Conservation (phyloP, 2,329 filamentous ascomycete species). For the Beauveria sp. region DNA sequence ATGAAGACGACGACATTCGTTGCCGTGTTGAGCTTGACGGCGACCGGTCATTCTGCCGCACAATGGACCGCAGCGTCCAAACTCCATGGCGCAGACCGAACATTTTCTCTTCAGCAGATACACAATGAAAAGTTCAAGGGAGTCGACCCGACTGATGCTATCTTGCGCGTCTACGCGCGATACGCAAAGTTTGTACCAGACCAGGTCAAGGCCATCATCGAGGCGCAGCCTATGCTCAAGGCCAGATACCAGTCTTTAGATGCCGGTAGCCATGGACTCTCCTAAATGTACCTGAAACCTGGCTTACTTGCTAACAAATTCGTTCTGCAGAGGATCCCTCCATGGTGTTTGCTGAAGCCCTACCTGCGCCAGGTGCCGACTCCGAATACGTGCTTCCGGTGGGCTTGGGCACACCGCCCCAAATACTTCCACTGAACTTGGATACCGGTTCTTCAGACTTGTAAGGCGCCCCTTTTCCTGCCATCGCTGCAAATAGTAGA, state of each 20-base stretch:
- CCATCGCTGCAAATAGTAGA: no score
- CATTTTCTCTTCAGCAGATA: conserved; percentile 25
- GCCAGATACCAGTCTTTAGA: conserved; percentile 15
- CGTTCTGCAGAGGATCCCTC: conserved; percentile 18
- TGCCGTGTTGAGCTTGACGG: neutral
- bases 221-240: conserved; percentile 18
- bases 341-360: conserved; percentile 23
- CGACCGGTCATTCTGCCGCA: neutral
- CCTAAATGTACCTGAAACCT: neutral
- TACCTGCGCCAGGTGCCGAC: conserved; percentile 28
- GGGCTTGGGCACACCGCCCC: conserved; percentile 48
- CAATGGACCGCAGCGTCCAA: neutral
- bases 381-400: conserved; percentile 55
- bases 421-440: conserved; percentile 58
- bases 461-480: conserved; percentile 18
- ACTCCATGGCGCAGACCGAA: neutral
- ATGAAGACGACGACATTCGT: conserved; percentile 2
- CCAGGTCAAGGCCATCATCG: conserved; percentile 18
- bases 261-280: conserved; percentile 1
- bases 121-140: conserved; percentile 26
- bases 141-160: conserved; percentile 24
- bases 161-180: conserved; percentile 28
- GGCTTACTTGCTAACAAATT: neutral
- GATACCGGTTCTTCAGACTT: conserved; percentile 55
- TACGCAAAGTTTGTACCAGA: conserved; percentile 26